phyloP scores from a whole-genome alignment of 306 rosid species.

The Lathyrus aphaca region DNA sequence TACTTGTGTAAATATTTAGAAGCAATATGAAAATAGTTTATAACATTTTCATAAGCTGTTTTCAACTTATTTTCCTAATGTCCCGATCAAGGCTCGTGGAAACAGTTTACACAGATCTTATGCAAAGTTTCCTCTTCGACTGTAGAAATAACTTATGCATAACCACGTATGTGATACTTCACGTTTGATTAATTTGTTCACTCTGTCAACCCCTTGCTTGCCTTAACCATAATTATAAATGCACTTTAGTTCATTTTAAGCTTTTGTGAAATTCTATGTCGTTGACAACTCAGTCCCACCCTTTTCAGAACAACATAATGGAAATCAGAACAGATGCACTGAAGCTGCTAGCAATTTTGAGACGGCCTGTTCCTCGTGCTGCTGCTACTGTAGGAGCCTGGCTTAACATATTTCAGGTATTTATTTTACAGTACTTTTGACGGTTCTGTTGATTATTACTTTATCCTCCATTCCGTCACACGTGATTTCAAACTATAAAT shows the following conservation, averaged over 20 bases:
- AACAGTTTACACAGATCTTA: not conserved
- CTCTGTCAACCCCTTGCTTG: not conserved
- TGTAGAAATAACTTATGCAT: not conserved
- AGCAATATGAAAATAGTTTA: not conserved
- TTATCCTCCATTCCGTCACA: not conserved
- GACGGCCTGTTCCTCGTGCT: constrained; percentile 85
- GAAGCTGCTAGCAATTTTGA: constrained; percentile 83
- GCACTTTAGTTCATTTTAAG: constrained; percentile 20
- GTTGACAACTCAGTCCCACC: constrained; percentile 28
- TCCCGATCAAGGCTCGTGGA: not conserved
- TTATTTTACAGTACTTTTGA: constrained; percentile 7
- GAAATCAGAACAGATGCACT: constrained; percentile 96
- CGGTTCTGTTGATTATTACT: not conserved
- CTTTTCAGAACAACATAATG: constrained; percentile 79
- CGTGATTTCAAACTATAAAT: not conserved
- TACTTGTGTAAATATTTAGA: not conserved
- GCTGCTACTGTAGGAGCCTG: constrained; percentile 92
- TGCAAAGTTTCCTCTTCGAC: not conserved
- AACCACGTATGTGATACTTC: not conserved
- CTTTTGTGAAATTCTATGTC: constrained; percentile 3
- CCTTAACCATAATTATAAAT: constrained; percentile 7
- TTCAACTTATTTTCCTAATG: not conserved
- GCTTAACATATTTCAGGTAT: constrained; percentile 95
- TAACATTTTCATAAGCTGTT: not conserved
- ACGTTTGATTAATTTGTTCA: not conserved